These are phyloP conservation scores for Stachybotrys chartarum DNA, from an alignment of 2,329 filamentous ascomycete genomes.

Conservation along the genomic window DNA sequence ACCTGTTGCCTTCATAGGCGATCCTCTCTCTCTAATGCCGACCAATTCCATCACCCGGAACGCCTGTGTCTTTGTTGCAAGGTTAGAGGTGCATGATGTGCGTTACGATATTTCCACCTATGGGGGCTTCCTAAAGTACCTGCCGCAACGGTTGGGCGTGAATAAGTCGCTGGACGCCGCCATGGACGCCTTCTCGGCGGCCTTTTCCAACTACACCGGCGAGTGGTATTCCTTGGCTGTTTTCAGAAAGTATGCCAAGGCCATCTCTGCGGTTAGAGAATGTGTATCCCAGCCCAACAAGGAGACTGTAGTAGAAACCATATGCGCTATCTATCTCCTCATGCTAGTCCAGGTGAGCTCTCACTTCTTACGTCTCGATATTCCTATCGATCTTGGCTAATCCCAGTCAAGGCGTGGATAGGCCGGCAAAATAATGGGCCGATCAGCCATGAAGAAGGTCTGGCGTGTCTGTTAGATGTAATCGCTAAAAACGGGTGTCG, in stretches of 20 bases:
- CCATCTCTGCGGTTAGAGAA: not conserved
- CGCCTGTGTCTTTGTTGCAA: not conserved
- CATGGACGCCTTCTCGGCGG: not conserved
- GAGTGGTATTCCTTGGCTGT: not conserved
- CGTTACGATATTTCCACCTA: not conserved
- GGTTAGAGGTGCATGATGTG: not conserved
- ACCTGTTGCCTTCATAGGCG: too few relatives aligned
- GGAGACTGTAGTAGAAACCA: not conserved
- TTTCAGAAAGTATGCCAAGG: not conserved
- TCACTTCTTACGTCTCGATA: not conserved
- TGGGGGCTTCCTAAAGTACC: not conserved
- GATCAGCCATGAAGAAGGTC: not conserved
- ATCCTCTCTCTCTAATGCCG: not conserved
- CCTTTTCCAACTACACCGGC: not conserved
- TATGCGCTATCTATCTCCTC: not conserved
- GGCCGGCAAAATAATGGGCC: not conserved
- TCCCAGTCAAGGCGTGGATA: not conserved
- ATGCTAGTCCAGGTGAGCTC: not conserved
- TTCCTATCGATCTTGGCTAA: not conserved
- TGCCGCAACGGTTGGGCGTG: not conserved
- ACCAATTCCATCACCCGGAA: not conserved
- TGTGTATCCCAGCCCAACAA: not conserved
- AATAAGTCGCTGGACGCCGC: not conserved
- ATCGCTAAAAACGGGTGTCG: not conserved
- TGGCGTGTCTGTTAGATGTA: not conserved